Percentiles rank a stretch among this genome's conserved stretches.
These are phyloP conservation scores for Lecanicillium sp. DNA, from an alignment of 2,329 filamentous ascomycete species.

Conservation along the genomic window DNA sequence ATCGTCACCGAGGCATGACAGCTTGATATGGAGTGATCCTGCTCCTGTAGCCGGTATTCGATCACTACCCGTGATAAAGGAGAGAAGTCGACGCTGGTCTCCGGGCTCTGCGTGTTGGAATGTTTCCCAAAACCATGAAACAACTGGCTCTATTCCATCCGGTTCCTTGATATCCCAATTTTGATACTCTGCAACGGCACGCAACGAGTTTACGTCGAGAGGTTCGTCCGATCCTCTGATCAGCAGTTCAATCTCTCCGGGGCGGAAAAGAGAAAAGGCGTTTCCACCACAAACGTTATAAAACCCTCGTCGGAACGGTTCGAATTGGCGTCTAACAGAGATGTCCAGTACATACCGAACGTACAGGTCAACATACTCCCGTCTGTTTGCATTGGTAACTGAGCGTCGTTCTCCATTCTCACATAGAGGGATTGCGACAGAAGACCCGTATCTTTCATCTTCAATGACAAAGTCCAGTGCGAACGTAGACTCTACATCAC, in stretches of 20 bases:
- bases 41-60: constrained; percentile 85
- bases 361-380: constrained; percentile 83
- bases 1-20: constrained; percentile 72
- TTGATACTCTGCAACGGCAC: constrained; percentile 74
- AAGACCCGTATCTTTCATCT: constrained; percentile 68
- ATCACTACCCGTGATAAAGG: constrained; percentile 87
- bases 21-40: constrained; percentile 68
- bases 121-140: constrained; percentile 85
- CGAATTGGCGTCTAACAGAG: constrained; percentile 74
- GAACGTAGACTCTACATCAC: constrained; percentile 74
- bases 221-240: constrained; percentile 79
- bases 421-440: constrained; percentile 63
- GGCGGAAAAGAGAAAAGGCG: constrained; percentile 77
- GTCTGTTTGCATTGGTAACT: constrained; percentile 78
- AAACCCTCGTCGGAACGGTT: constrained; percentile 90
- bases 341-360: constrained; percentile 74
- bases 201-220: constrained; percentile 70
- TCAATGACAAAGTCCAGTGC: constrained; percentile 76
- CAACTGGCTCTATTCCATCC: constrained; percentile 56
- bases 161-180: constrained; percentile 61
- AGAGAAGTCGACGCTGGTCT: constrained; percentile 71
- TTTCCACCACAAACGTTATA: constrained; percentile 89
- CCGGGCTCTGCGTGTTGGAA: constrained; percentile 60
- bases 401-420: constrained; percentile 64
- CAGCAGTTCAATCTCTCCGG: constrained; percentile 86